Evolutionary conservation across 768 basidiomycete genomes (phyloP).

Genomic region (Trametes sanguinea): DNA sequence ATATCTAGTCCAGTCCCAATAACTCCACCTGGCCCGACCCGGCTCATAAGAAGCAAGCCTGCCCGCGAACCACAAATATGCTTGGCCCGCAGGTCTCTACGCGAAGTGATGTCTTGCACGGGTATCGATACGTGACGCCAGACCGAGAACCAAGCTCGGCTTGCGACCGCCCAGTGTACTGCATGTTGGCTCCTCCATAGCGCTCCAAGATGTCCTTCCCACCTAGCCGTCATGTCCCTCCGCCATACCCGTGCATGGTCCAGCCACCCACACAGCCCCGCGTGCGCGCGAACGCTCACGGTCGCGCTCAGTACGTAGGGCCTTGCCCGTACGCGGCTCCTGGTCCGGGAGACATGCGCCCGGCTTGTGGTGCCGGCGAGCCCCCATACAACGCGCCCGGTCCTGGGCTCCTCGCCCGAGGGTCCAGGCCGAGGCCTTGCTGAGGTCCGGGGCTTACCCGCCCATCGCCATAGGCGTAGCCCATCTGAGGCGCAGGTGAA

Average conservation of each 20-base stretch:
- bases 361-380: conserved; percentile 29
- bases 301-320: conserved; percentile 18
- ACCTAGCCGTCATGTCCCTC: background rate
- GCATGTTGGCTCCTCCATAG: background rate
- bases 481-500: conserved; percentile 30
- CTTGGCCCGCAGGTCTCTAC: background rate
- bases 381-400: conserved; percentile 18
- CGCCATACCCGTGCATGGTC: conserved; percentile 20
- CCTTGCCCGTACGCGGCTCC: conserved; percentile 44
- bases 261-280: conserved; percentile 22
- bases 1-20: conserved; percentile 13
- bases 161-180: background rate
- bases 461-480: conserved; percentile 17
- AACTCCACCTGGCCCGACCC: background rate
- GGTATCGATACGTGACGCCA: conserved; percentile 1
- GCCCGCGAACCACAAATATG: background rate
- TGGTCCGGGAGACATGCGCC: conserved; percentile 49
- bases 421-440: conserved; percentile 11
- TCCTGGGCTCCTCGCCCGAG: conserved; percentile 23
- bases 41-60: background rate
- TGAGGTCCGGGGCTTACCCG: conserved; percentile 21
- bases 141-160: conserved; percentile 13
- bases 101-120: conserved; percentile 3
- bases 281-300: background rate
- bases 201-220: conserved; percentile 4